Base-by-base conservation (phyloP, 371 early-diverging fungal species). In the Mortierella sp. region DNA sequence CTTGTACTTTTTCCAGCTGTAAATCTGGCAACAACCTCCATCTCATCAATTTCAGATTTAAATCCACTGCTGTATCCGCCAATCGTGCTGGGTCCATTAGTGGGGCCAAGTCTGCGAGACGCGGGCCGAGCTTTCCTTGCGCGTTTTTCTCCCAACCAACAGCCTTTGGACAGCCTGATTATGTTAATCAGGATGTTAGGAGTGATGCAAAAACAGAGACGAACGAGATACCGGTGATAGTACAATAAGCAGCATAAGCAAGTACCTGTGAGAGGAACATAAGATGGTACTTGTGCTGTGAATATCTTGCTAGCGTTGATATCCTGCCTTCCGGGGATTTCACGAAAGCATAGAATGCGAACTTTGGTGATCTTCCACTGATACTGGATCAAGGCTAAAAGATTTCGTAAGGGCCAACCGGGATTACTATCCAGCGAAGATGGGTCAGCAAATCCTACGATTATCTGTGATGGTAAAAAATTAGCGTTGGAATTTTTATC, bases 31-130 rank as follows among this genome's bases (percentile, higher is more conserved):
- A 85, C 43, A 97, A 84, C 22, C 98, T 87, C 99, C 99, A 98
- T 35, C 95, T 89, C 98, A 98, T 98, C 65, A 98, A 88, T 77
- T 97, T 96, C 68, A 98, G 85, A 78, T 98, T 98, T 45, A 98
- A 85, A 73, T 96, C 95, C 12, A 97, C 95, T 1, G 98, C 94
- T 0, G 96, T 92, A 58, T 93, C 93, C 9, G 97, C 96, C 68
- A 97, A 85, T 54, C 93, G 89, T 68, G 67, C 39, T 35, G 75
- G 72, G 37, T 83, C 67, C 77, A 83, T 78, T 39, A 95, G 74
- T 4, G 94, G 91, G 0, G 94, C 94, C 28, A 98, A 86, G 64
- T 97, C 94, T 5, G 91, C 96, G 43, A 94, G 71, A 43, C 97
- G 92, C 32, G 97, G 96, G 10, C 91, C 93, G 37, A 95, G 88